Base-by-base conservation (phyloP, 495 filamentous ascomycete genomes). In the Pseudoneurospora amorphoporcata region DNA sequence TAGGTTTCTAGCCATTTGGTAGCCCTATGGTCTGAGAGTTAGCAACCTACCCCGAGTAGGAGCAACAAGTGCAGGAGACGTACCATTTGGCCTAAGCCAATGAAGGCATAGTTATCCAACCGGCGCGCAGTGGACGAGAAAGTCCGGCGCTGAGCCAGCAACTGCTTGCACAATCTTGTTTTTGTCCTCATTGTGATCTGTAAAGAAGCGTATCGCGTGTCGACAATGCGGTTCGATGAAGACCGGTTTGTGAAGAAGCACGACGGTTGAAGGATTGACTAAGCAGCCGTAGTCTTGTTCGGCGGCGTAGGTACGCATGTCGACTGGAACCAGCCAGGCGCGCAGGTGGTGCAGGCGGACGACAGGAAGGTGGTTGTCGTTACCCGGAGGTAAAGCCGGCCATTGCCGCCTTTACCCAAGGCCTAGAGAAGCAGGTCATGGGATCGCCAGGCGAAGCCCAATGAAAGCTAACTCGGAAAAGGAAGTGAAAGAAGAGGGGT, bases 51-150 rank as follows among this genome's bases (percentile, higher is more conserved):
- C 8, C 53, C 37, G 3, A 42, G 12, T 29, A 1, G 0, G 29
- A 16, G 42, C 10, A 14, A 12, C 7, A 16, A 17, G 53, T n/a
- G n/a, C 45, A 68, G 58, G 29, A 9, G 68, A 76, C 89, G 68
- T 86, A 93, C 93, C 93, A 97, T 97, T 77, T 92, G 91, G 8
- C 93, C 93, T 38, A 97, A 82, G 4, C 93, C 93, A 75, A 97
- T 90, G 80, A 97, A 96, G 14, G 92, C 93, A 86, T 90, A 94
- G 75, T 87, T 89, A 73, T 89, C 88, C 76, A 88, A 82, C 71
- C 87, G 82, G 38, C 78, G 82, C 42, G 82, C 38, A 6, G 88
- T 86, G 0, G 81, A 84, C 37, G 90, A 89, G 74, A 92, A 92
- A 42, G 80, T 76, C 74, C 89, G 82, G 58, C 77, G 75, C 73